Evolutionary conservation across 768 basidiomycete species (phyloP).

Genomic region (Boletus patriciae): DNA sequence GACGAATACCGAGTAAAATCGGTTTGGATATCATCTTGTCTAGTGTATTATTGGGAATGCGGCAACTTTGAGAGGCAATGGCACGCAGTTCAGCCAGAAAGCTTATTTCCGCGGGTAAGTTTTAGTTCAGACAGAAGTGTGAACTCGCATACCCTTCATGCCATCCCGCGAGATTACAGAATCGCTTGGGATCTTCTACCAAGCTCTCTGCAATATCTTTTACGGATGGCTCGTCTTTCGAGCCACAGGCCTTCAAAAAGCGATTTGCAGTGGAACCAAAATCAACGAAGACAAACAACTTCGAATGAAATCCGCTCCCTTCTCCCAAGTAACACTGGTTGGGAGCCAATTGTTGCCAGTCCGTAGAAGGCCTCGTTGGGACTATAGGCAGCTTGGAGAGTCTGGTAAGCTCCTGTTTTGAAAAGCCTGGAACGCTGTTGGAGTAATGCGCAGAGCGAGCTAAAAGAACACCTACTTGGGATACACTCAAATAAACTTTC

Average conservation of each 20-base stretch:
- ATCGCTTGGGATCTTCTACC: slow-evolving; percentile 60
- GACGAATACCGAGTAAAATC: slow-evolving; percentile 69
- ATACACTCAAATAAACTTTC: slow-evolving; percentile 57
- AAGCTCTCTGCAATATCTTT: slow-evolving; percentile 73
- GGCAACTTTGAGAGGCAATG: slow-evolving; percentile 64
- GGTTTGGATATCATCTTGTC: slow-evolving; percentile 64
- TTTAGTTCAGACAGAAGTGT: background rate
- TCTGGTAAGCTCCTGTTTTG: slow-evolving; percentile 46
- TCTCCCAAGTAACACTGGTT: slow-evolving; percentile 65
- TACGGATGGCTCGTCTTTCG: slow-evolving; percentile 78
- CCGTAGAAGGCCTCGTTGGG: slow-evolving; percentile 47
- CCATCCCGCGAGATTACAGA: slow-evolving; percentile 70
- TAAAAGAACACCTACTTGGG: slow-evolving; percentile 42
- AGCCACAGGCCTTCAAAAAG: slow-evolving; percentile 82
- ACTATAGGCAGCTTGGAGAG: slow-evolving; percentile 63
- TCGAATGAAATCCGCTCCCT: slow-evolving; percentile 68
- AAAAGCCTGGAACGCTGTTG: slow-evolving; percentile 48
- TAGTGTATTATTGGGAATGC: slow-evolving; percentile 47
- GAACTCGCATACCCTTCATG: slow-evolving; percentile 48
- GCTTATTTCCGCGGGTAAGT: slow-evolving; percentile 35
- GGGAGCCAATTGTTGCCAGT: slow-evolving; percentile 46
- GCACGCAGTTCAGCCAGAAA: slow-evolving; percentile 79
- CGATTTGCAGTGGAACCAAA: slow-evolving; percentile 76
- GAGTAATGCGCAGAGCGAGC: background rate
- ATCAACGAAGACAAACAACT: slow-evolving; percentile 83